A percentile compares a stretch with the other conserved stretches of the same genome.
Conservation (phyloP, 129 eudicot species). For the carrot (Daucus carota) region DH1_v3.0 NC_030389.2:8850501-8851000, state of each 20-base stretch:
- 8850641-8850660: conserved; percentile 7
- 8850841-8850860: not conserved
- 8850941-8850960: not conserved
- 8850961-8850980: too few species aligned
- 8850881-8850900: not conserved
- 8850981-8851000: not conserved
- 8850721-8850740: not conserved
- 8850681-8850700: not conserved
- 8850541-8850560: conserved; percentile 95
- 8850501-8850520: conserved; percentile 62
- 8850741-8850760: not conserved
- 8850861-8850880: not conserved
- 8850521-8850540: conserved; percentile 99
- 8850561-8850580: conserved; percentile 90
- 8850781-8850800: not conserved
- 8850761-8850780: not conserved
- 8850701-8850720: not conserved
- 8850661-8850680: not conserved
- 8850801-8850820: not conserved
- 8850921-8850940: not conserved
- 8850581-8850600: conserved; percentile 99
- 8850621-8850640: conserved; percentile 93
- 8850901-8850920: not conserved
- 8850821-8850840: not conserved
- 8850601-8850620: conserved; percentile 85